Evolutionary conservation across 768 basidiomycete species (phyloP).

Genomic region (Tulasnella sp.): DNA sequence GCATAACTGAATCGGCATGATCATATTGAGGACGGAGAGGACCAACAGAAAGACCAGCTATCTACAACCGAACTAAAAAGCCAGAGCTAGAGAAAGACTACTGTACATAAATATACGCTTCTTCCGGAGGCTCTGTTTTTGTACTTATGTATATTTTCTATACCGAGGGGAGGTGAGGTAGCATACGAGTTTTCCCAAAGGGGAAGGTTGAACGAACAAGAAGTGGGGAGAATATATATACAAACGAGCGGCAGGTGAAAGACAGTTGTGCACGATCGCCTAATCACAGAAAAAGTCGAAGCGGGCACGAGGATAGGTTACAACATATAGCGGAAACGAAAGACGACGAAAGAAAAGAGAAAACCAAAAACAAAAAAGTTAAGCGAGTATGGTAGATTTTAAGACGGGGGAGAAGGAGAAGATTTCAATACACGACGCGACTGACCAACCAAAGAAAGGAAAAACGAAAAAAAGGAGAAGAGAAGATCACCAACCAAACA

Average conservation of each 20-base stretch:
- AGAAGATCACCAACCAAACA: conserved; percentile 4
- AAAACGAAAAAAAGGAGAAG: neutral
- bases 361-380: neutral
- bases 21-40: too few relatives aligned
- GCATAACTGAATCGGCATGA: too few relatives aligned
- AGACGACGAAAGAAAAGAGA: neutral
- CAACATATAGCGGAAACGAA: neutral
- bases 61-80: too few relatives aligned
- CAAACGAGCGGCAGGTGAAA: neutral
- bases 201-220: neutral
- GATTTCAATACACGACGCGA: neutral
- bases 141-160: neutral
- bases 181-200: neutral
- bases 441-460: neutral
- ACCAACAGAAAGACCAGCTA: too few relatives aligned
- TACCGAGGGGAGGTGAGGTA: neutral
- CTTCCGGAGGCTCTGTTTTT: neutral
- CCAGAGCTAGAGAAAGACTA: neutral
- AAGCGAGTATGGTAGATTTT: neutral
- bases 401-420: neutral
- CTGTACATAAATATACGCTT: neutral
- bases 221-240: conserved; percentile 6
- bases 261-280: neutral
- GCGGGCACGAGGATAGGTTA: neutral
- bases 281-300: neutral